Conservation (phyloP, 2,329 filamentous ascomycete species). For the Cladophialophora carrionii region DNA sequence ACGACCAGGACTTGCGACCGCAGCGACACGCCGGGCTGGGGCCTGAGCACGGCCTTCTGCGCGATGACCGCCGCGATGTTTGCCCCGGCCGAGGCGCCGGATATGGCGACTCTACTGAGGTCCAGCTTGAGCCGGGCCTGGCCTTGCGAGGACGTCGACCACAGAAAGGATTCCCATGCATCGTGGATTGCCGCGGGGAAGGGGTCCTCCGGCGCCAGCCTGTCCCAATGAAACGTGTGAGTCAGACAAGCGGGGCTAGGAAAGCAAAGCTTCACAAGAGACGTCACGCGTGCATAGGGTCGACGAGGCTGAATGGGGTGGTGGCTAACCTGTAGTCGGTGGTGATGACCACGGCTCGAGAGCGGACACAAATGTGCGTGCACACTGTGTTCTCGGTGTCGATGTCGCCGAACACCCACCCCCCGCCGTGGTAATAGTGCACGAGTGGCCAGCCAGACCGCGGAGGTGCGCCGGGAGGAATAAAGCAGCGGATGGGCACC, state of each 20-base stretch:
- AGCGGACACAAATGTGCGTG: slow-evolving; percentile 57
- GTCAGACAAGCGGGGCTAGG: slow-evolving; percentile 7
- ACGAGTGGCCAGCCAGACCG: slow-evolving; percentile 58
- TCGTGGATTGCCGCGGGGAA: slow-evolving; percentile 63
- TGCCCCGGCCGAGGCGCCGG: slow-evolving; percentile 57
- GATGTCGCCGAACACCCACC: slow-evolving; percentile 63
- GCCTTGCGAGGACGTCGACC: slow-evolving; percentile 42
- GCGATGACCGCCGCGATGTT: slow-evolving; percentile 59
- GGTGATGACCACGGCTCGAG: slow-evolving; percentile 54
- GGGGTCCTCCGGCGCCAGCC: slow-evolving; percentile 61
- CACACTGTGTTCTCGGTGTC: slow-evolving; percentile 62
- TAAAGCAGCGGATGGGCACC: slow-evolving; percentile 57
- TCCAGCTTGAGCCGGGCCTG: slow-evolving; percentile 46
- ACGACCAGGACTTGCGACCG: slow-evolving; percentile 59
- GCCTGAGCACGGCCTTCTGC: slow-evolving; percentile 52
- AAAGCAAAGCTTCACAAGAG: background rate
- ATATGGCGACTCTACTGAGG: slow-evolving; percentile 51
- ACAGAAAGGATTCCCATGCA: slow-evolving; percentile 60
- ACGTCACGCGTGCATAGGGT: background rate
- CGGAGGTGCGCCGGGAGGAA: slow-evolving; percentile 48
- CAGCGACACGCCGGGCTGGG: slow-evolving; percentile 21
- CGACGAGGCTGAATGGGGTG: slow-evolving; percentile 2
- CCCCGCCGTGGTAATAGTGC: slow-evolving; percentile 62
- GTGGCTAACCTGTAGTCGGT: slow-evolving; percentile 34
- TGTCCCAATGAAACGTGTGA: slow-evolving; percentile 34